A percentile compares a stretch with the other conserved stretches of the same genome.
Conservation (phyloP, 805 yeast genomes). For the Spathaspora hagerdaliae region DNA sequence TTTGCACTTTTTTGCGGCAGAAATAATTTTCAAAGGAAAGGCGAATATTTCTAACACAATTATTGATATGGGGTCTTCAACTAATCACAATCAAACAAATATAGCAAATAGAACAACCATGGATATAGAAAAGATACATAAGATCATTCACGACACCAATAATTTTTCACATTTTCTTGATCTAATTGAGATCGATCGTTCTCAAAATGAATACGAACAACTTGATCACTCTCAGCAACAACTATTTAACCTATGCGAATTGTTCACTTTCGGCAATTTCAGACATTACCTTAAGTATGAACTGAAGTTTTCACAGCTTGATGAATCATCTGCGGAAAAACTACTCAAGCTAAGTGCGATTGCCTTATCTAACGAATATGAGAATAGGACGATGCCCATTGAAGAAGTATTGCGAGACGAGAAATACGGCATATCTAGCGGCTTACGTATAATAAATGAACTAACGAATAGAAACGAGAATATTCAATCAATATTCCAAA, state of each 20-base stretch:
- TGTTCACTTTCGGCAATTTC: slow-evolving; percentile 35
- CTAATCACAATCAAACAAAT: not conserved
- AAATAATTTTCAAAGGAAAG: no score
- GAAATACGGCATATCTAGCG: slow-evolving; percentile 9
- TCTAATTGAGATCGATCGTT: not conserved
- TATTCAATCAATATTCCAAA: slow-evolving; percentile 12
- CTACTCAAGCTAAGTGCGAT: slow-evolving; percentile 26
- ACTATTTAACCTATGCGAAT: slow-evolving; percentile 26
- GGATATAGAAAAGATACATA: not conserved
- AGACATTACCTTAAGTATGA: slow-evolving; percentile 18
- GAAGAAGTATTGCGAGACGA: slow-evolving; percentile 11
- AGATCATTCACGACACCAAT: not conserved
- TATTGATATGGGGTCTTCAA: no score
- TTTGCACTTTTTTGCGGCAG: no score
- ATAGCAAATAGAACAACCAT: not conserved
- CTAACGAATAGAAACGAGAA: not conserved
- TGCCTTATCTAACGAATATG: slow-evolving; percentile 16
- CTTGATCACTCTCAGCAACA: not conserved
- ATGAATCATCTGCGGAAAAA: slow-evolving; percentile 13
- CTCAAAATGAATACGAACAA: not conserved
- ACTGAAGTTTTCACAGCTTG: slow-evolving; percentile 12
- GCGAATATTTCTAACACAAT: no score
- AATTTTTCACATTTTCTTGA: slow-evolving; percentile 6
- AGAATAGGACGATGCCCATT: slow-evolving; percentile 3
- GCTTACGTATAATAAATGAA: not conserved